Percentiles rank a stretch among this genome's conserved stretches.
These are phyloP conservation scores for Cryptosporidium sp. DNA, from an alignment of 169 alveolate species.

Conservation along the genomic window DNA sequence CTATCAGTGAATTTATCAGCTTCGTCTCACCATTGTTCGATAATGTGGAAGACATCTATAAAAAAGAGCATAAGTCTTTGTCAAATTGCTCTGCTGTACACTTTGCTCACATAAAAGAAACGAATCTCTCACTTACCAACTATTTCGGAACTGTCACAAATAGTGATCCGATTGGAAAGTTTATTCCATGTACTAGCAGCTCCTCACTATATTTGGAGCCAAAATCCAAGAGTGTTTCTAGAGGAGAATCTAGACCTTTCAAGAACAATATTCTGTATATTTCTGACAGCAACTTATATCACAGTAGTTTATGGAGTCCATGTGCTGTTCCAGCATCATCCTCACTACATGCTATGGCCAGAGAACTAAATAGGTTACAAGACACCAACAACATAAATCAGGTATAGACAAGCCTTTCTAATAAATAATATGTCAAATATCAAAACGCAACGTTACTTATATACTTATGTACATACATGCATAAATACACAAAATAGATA, in stretches of 20 bases:
- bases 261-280: not conserved
- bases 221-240: conserved; percentile 14
- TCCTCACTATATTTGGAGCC: conserved; percentile 38
- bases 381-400: not conserved
- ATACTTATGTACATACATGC: too few relatives aligned
- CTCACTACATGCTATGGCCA: conserved; percentile 8
- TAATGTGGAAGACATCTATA: not conserved
- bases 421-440: too few relatives aligned
- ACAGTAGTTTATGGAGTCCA: conserved; percentile 69
- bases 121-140: conserved; percentile 53
- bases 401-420: too few relatives aligned
- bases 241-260: conserved; percentile 45
- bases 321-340: conserved; percentile 3
- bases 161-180: conserved; percentile 5
- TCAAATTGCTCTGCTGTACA: conserved; percentile 9
- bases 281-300: conserved; percentile 39
- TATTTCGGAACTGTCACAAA: conserved; percentile 49
- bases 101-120: conserved; percentile 6
- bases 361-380: conserved; percentile 5
- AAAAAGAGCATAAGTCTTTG: not conserved
- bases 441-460: too few relatives aligned
- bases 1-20: conserved; percentile 39
- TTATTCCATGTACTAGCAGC: conserved; percentile 9
- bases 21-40: conserved; percentile 38
- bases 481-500: too few relatives aligned